Conservation (phyloP, 225 moss, liverwort and hornwort species). For the Sphagnum tenellum region DNA sequence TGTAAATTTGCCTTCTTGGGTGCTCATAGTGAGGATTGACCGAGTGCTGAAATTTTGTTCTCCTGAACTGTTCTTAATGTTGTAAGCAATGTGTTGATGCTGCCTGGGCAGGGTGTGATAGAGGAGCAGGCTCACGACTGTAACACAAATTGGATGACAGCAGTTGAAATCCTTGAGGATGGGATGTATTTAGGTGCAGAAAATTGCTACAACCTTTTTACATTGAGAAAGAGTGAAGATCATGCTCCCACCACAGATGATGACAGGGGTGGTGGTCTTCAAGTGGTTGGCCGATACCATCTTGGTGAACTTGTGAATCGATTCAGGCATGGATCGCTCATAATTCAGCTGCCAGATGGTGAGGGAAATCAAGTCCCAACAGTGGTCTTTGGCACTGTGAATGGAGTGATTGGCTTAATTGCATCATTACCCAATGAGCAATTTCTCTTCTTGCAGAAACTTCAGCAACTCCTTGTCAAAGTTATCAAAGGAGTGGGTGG, state of each 20-base stretch:
- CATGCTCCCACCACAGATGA: constrained; percentile 73
- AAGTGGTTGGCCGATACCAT: constrained; percentile 90
- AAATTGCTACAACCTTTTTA: constrained; percentile 91
- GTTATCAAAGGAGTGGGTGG: constrained; percentile 94
- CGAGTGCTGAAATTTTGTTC: too few species aligned
- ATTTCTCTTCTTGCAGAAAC: constrained; percentile 61
- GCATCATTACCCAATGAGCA: constrained; percentile 89
- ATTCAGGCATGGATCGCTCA: constrained; percentile 90
- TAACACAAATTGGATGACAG: constrained; percentile 97
- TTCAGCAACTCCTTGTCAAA: constrained; percentile 83
- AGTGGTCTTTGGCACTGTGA: constrained; percentile 88
- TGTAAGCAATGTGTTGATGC: constrained; percentile 1
- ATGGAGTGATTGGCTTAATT: constrained; percentile 89
- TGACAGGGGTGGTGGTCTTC: constrained; percentile 69
- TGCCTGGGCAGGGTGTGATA: constrained; percentile 94
- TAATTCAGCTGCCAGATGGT: constrained; percentile 86
- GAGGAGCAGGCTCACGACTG: constrained; percentile 92
- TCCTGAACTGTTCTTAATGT: too few species aligned
- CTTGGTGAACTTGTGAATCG: constrained; percentile 94
- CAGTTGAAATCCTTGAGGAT: constrained; percentile 84
- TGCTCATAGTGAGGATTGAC: too few species aligned
- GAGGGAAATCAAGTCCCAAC: constrained; percentile 88
- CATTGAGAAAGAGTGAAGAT: constrained; percentile 87
- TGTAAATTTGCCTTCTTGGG: too few species aligned
- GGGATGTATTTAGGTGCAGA: constrained; percentile 91